Evolutionary conservation across 2,329 filamentous ascomycete species (phyloP).

Genomic region (Scleromitrula shiraiana): DNA sequence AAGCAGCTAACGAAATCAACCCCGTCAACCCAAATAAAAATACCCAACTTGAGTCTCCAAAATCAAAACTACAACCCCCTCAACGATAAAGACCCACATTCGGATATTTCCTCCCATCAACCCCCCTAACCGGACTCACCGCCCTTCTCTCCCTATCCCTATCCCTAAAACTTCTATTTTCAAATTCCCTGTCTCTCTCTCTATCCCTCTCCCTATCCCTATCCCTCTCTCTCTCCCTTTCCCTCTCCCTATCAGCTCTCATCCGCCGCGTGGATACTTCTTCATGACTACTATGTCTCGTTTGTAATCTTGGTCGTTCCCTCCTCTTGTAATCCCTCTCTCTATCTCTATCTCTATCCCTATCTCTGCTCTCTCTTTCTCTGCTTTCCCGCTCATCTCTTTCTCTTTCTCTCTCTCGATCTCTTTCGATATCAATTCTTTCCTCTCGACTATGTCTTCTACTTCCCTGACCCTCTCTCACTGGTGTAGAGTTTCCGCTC

Average conservation of each 20-base stretch:
- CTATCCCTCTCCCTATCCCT: slow-evolving; percentile 16
- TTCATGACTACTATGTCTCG: slow-evolving; percentile 7
- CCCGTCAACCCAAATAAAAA: background rate
- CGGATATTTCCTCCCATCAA: slow-evolving; percentile 27
- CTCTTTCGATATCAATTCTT: slow-evolving; percentile 9
- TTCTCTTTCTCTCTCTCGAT: slow-evolving; percentile 4
- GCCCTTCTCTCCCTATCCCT: slow-evolving; percentile 16
- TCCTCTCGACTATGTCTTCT: slow-evolving; percentile 14
- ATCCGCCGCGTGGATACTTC: background rate
- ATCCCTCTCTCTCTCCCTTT: slow-evolving; percentile 8
- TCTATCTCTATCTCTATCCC: slow-evolving; percentile 14
- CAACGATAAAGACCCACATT: background rate
- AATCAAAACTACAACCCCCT: background rate
- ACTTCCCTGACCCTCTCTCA: slow-evolving; percentile 10
- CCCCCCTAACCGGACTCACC: slow-evolving; percentile 22
- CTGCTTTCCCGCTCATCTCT: background rate
- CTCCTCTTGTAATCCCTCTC: slow-evolving; percentile 6
- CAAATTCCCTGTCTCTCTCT: slow-evolving; percentile 5
- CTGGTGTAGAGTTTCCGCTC: slow-evolving; percentile 10
- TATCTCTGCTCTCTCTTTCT: slow-evolving; percentile 5
- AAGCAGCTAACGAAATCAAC: too few species aligned
- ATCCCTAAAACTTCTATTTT: slow-evolving; percentile 14
- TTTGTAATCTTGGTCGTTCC: background rate
- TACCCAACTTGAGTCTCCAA: background rate
- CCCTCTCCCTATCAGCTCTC: slow-evolving; percentile 12